Evolutionary conservation across 176 grass and related monocot genomes (phyloP).

Genomic region (Ampelocalamus luodianensis): DNA sequence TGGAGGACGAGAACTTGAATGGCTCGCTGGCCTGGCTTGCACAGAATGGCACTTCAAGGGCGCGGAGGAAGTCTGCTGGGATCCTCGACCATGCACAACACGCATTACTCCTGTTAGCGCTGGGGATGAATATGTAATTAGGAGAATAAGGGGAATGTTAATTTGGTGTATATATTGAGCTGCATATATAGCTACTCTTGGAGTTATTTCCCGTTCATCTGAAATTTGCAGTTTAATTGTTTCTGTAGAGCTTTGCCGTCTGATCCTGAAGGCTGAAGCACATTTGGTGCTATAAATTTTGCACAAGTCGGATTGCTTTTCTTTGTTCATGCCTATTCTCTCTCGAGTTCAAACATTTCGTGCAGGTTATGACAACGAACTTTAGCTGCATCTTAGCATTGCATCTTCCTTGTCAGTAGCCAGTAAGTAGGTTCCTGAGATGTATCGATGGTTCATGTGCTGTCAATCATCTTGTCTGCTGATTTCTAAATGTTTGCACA

Average conservation of each 20-base stretch:
- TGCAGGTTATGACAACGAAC: background rate
- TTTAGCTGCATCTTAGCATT: background rate
- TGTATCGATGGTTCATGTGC: background rate
- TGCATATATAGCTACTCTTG: conserved; percentile 47
- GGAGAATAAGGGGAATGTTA: conserved; percentile 32
- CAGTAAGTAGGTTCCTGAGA: background rate
- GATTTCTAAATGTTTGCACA: background rate
- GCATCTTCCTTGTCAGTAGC: background rate
- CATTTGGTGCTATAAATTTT: conserved; percentile 9
- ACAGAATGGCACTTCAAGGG: conserved; percentile 63
- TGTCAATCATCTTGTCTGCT: background rate
- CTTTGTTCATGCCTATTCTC: background rate
- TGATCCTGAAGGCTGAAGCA: background rate
- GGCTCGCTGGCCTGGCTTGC: conserved; percentile 58
- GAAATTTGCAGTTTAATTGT: background rate
- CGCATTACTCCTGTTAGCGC: conserved; percentile 73
- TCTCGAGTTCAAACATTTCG: background rate
- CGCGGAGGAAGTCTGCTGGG: conserved; percentile 59
- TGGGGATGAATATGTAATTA: conserved; percentile 13
- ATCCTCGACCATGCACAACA: conserved; percentile 52
- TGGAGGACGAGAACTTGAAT: conserved; percentile 57
- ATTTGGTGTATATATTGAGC: conserved; percentile 53
- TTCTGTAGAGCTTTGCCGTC: background rate
- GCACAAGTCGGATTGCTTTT: background rate
- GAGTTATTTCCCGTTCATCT: background rate